A percentile compares a stretch with the other conserved stretches of the same genome.
These are phyloP conservation scores for Maudiozyma bulderi DNA, from an alignment of 805 yeast genomes.

Conservation along the genomic window DNA sequence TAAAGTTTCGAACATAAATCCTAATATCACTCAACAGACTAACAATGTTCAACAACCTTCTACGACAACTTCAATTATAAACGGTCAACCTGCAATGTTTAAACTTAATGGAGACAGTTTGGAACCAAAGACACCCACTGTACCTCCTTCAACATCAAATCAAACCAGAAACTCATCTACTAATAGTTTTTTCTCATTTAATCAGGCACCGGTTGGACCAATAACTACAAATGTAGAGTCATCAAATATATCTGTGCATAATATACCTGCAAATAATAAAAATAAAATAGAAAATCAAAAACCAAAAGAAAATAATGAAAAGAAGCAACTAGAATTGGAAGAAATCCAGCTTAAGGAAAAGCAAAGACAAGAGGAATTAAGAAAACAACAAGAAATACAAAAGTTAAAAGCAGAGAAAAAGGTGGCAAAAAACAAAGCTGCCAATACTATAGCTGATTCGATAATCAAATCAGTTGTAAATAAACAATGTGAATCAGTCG, in stretches of 20 bases:
- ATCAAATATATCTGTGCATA: not conserved
- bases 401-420: slow-evolving; percentile 5
- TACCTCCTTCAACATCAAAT: not conserved
- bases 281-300: not conserved
- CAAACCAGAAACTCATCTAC: not conserved
- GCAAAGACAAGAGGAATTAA: not conserved
- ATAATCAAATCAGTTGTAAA: slow-evolving; percentile 2
- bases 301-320: not conserved
- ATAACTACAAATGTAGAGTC: not conserved
- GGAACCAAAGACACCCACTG: no score
- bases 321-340: not conserved
- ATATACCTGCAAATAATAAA: not conserved
- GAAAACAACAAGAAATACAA: slow-evolving; percentile 1
- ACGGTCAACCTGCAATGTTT: no score
- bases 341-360: not conserved
- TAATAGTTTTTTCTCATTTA: no score
- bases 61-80: no score
- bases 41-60: no score
- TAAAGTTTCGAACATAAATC: no score
- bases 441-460: not conserved
- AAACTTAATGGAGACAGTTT: no score
- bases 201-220: not conserved
- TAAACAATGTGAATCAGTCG: slow-evolving; percentile 1
- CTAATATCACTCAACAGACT: no score
- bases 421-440: slow-evolving; percentile 4